Evolutionary conservation across 192 early-diverging fungal genomes (phyloP), one percentile per base, ranked within the genome.

Genomic region (Mortierella hygrophila): DNA sequence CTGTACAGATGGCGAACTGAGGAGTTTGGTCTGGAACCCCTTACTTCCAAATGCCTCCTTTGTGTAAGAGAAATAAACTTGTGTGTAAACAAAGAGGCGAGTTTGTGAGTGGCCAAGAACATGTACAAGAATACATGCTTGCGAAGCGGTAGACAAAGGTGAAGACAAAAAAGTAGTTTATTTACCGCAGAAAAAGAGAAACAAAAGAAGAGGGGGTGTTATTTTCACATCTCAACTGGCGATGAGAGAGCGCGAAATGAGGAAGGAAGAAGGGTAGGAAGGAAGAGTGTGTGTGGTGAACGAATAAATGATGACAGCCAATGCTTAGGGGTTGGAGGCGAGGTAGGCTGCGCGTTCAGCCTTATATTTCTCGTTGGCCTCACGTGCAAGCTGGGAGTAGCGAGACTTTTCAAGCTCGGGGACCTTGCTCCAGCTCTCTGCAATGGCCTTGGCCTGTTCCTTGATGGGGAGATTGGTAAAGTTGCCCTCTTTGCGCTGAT

Each of bases 401-500:
- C 37, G 40, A 0, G 57, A 21, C 83, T 81, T 86, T 23, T 74
- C 75, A 16, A 23, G 20, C 29, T 79, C 74, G 0, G 77, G 15
- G 26, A 35, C 18, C 37, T 44, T 68, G 1, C 11, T 42, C 83
- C 83, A 86, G 3, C 46, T 71, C 1, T 72, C 71, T 15, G 75
- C 83, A 76, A 80, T 57, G 10, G 83, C 55, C 49, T 54, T 77
- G 15, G 75, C 57, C 47, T 74, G 78, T 10, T 86, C 83, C 35
- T 73, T 72, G 6, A 77, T 0, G 26, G 78, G 38, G 26, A 86
- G 15, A 2, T 44, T 10, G 26, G 70, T 26, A 47, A 71, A 76
- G 40, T 80, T 70, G 57, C 79, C 75, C 41, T 70, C 4, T 0
- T 26, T 42, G 54, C 88, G 88, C 35, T 73, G 74, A 5, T 88